phyloP scores from a whole-genome alignment of 495 filamentous ascomycete species.

The Trichoderma parareesei region DNA sequence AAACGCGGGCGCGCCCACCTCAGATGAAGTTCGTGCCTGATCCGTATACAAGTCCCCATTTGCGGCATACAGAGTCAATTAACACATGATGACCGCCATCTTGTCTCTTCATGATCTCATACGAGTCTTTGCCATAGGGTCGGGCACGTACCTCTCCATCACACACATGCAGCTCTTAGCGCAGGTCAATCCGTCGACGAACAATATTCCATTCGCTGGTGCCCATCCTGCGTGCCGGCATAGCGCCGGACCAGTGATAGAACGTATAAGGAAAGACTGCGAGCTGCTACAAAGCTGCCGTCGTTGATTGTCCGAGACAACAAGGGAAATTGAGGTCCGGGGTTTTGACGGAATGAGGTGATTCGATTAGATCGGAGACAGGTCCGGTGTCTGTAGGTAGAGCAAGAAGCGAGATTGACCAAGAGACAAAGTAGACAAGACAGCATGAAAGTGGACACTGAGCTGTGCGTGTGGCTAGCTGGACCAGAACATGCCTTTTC shows the following conservation, averaged over 20 bases:
- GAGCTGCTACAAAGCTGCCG: background rate
- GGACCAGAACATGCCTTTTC: constrained; percentile 1
- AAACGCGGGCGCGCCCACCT: too few relatives aligned
- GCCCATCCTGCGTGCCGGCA: background rate
- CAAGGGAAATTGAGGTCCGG: background rate
- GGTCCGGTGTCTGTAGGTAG: background rate
- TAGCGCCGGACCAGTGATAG: background rate
- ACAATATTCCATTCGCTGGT: background rate
- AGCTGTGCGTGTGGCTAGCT: background rate
- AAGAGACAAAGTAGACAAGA: constrained; percentile 3
- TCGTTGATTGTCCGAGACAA: background rate
- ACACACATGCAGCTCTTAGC: background rate
- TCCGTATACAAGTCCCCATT: background rate
- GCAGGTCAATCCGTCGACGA: background rate
- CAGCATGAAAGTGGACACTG: background rate
- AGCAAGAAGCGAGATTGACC: background rate
- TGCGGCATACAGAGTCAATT: background rate
- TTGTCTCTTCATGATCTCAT: background rate
- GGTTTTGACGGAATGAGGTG: background rate
- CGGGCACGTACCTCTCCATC: background rate
- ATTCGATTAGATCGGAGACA: background rate
- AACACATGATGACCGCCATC: background rate
- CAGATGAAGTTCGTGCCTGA: background rate
- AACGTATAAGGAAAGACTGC: background rate
- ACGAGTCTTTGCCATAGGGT: background rate